A percentile compares a stretch with the other conserved stretches of the same genome.
Evolutionary conservation across 2,329 filamentous ascomycete genomes (phyloP).

Genomic region (Curvularia spicifera): DNA sequence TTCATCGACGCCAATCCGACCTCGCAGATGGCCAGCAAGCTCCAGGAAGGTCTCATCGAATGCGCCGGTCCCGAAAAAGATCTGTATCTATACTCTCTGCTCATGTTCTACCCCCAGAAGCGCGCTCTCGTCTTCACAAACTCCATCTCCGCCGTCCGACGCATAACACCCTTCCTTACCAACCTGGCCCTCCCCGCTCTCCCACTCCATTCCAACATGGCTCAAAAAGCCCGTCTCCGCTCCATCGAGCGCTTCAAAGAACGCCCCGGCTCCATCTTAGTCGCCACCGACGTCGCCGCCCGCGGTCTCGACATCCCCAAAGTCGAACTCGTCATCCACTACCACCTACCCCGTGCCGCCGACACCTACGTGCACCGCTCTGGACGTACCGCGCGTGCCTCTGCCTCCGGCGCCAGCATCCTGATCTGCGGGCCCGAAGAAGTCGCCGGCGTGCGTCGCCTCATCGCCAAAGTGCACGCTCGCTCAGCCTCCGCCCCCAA

Average conservation of each 20-base stretch:
- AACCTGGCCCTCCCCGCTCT: constrained; percentile 78
- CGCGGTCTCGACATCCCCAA: constrained; percentile 91
- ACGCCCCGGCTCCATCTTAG: constrained; percentile 69
- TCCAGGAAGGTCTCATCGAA: constrained; percentile 90
- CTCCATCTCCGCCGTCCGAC: constrained; percentile 89
- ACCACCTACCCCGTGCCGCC: constrained; percentile 89
- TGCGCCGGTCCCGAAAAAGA: constrained; percentile 96
- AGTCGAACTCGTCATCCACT: constrained; percentile 90
- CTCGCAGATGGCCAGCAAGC: constrained; percentile 82
- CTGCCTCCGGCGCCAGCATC: constrained; percentile 78
- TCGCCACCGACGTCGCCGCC: constrained; percentile 93
- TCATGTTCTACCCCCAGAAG: constrained; percentile 80
- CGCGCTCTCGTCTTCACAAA: constrained; percentile 94
- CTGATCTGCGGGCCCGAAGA: constrained; percentile 92
- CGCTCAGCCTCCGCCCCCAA: constrained; percentile 55
- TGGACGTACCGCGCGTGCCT: constrained; percentile 87
- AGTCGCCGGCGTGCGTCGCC: constrained; percentile 79
- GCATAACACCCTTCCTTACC: constrained; percentile 82
- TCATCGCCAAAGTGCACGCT: constrained; percentile 88
- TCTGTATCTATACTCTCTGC: constrained; percentile 86
- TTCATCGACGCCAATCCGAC: constrained; percentile 92
- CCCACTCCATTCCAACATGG: constrained; percentile 90
- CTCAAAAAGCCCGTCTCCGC: constrained; percentile 91
- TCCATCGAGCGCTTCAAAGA: constrained; percentile 88
- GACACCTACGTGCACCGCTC: constrained; percentile 96